Conservation (phyloP, 805 yeast genomes). For the Saturnispora bothae region DNA sequence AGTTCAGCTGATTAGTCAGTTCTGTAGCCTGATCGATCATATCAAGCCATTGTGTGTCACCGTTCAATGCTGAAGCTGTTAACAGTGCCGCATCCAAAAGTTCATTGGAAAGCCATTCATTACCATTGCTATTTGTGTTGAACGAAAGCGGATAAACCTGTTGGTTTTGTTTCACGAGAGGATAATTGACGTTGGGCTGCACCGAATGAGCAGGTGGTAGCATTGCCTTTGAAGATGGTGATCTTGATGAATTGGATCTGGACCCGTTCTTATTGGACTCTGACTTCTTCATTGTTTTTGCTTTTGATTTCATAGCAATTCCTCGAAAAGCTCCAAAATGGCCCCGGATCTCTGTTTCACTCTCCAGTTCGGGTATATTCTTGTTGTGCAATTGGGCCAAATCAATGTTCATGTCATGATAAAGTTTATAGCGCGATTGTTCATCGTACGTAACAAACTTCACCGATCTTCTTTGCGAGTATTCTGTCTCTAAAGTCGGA, state of each 20-base stretch:
- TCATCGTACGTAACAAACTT: conserved; percentile 67
- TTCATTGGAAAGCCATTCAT: conserved; percentile 64
- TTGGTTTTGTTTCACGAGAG: background rate
- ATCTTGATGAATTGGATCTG: background rate
- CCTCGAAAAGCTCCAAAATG: conserved; percentile 80
- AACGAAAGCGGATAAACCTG: background rate
- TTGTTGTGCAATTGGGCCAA: conserved; percentile 44
- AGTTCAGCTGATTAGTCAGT: background rate
- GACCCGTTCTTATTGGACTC: background rate
- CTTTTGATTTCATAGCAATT: background rate
- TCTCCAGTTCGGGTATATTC: conserved; percentile 29
- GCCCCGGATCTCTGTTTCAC: conserved; percentile 34
- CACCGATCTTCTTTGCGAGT: conserved; percentile 58
- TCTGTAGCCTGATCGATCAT: conserved; percentile 29
- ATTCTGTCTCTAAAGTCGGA: conserved; percentile 32
- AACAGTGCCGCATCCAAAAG: conserved; percentile 60
- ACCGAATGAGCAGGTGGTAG: background rate
- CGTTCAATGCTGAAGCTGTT: conserved; percentile 62
- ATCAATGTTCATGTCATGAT: conserved; percentile 75
- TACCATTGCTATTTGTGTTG: conserved; percentile 26
- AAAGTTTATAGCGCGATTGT: conserved; percentile 47
- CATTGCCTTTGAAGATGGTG: background rate
- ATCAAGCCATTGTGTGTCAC: conserved; percentile 49
- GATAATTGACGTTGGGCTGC: background rate
- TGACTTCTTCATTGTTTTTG: background rate